Base-by-base conservation (phyloP, 129 eudicot genomes). In the Flaveria robusta region DNA sequence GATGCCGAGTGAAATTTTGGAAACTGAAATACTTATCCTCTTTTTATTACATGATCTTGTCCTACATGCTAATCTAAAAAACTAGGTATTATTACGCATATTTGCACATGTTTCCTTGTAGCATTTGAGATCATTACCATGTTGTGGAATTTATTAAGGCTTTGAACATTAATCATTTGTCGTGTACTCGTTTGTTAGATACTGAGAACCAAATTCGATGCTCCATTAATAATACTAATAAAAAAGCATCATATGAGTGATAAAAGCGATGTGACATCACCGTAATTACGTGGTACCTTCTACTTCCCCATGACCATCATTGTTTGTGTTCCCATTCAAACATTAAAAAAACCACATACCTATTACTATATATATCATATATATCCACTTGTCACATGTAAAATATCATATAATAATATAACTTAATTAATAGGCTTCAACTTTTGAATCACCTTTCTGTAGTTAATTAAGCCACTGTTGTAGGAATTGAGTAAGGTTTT, bases 191-290 rank as follows among this genome's bases (percentile, higher is more conserved):
- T 5, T 6, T 34, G 39, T 5, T 34, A 34, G 39, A 34, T 34
- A 34, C 39, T 34, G 39, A 31, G 37, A 34, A 34, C 39, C 64
- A 27, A 29, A 27, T 63, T 63, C 43, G 68, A 29, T 63, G 68
- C 20, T 26, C 68, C 43, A 63, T 29, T 63, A 29, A 63, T 4
- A 24, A 14, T 27, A 63, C 29, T 19, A 16, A 27, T 13, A 3
- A 62, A 12, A 62, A 1, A 42, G 16, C 68, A 27, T 14, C 20
- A 29, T 19, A 46, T 11, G 12, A 13, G 13, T 63, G 43, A 63
- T 29, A 43, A 63, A 63, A 63, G 43, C 3, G 68, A 29, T 14
- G 43, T 62, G 68, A 63, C 68, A 63, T 27, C 23, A 63, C 68
- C 15, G 68, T 2, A 62, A 6, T 29, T 62, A 62, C 68, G 3